These are phyloP conservation scores for Mycena vitilis DNA, from an alignment of 768 basidiomycete species.

Conservation along the genomic window DNA sequence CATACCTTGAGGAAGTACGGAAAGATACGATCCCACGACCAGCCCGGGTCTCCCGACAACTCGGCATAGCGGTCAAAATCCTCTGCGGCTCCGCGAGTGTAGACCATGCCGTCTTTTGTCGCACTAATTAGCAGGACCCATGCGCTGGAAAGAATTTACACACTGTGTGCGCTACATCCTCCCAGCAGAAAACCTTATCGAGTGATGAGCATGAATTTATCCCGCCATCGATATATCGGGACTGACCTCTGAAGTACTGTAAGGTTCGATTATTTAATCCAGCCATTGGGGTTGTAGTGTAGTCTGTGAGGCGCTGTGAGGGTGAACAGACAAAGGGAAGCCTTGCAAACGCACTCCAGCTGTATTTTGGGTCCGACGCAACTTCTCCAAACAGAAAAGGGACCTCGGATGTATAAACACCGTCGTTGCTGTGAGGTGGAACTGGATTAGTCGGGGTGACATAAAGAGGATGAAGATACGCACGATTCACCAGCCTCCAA, in stretches of 20 bases:
- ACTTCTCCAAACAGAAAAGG: constrained; percentile 4
- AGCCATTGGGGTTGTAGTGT: not conserved
- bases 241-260: constrained; percentile 4
- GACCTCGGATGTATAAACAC: constrained; percentile 12
- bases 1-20: constrained; percentile 43
- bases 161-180: constrained; percentile 23
- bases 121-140: not conserved
- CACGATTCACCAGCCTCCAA: constrained; percentile 15
- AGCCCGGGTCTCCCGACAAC: constrained; percentile 41
- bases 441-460: not conserved
- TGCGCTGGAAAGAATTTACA: not conserved
- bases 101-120: constrained; percentile 23
- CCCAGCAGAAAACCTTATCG: constrained; percentile 17
- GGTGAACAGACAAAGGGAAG: not conserved
- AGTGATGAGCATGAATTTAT: not conserved
- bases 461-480: not conserved
- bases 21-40: constrained; percentile 44
- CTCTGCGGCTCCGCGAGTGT: constrained; percentile 43
- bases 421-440: constrained; percentile 3
- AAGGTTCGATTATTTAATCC: constrained; percentile 1
- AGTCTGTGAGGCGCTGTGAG: constrained; percentile 5
- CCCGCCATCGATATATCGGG: too few relatives aligned
- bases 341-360: constrained; percentile 11
- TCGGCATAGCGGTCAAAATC: constrained; percentile 43
- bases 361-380: not conserved